A percentile compares a stretch with the other conserved stretches of the same genome.
Conservation (phyloP, 495 filamentous ascomycete species). For the Xylaria flabelliformis region DNA sequence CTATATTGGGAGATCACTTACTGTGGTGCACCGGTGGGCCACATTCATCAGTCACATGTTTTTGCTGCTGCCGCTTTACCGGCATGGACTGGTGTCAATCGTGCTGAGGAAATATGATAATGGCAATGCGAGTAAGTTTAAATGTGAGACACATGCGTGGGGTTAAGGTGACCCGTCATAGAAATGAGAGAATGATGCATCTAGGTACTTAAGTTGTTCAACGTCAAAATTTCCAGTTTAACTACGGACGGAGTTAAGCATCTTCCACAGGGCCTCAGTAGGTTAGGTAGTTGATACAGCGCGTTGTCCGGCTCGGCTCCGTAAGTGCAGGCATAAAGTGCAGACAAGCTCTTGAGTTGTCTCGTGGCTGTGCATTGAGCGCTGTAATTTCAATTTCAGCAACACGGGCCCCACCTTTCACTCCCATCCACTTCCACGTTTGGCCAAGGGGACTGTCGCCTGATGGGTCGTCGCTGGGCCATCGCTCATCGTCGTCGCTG, state of each 20-base stretch:
- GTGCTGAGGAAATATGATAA: background rate
- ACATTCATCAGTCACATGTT: background rate
- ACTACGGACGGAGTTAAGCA: background rate
- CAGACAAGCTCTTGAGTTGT: background rate
- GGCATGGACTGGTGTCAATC: background rate
- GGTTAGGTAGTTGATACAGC: background rate
- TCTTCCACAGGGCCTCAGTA: background rate
- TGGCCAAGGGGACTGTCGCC: background rate
- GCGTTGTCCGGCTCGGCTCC: background rate
- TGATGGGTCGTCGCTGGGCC: background rate
- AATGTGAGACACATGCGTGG: conserved; percentile 5
- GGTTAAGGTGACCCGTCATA: background rate
- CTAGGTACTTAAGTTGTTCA: background rate
- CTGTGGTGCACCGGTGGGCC: background rate
- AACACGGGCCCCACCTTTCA: background rate
- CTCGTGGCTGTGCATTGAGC: conserved; percentile 15
- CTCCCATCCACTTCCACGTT: background rate
- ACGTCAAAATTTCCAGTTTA: conserved; percentile 1
- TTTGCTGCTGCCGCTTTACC: background rate
- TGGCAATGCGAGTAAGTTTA: background rate
- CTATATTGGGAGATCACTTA: background rate
- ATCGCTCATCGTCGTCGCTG: background rate
- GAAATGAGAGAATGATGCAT: background rate
- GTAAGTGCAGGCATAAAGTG: background rate
- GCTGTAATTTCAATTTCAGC: conserved; percentile 19